Evolutionary conservation across 2,329 filamentous ascomycete species (phyloP), one percentile per base, ranked within the genome.

Genomic region (Ascochyta koolunga): DNA sequence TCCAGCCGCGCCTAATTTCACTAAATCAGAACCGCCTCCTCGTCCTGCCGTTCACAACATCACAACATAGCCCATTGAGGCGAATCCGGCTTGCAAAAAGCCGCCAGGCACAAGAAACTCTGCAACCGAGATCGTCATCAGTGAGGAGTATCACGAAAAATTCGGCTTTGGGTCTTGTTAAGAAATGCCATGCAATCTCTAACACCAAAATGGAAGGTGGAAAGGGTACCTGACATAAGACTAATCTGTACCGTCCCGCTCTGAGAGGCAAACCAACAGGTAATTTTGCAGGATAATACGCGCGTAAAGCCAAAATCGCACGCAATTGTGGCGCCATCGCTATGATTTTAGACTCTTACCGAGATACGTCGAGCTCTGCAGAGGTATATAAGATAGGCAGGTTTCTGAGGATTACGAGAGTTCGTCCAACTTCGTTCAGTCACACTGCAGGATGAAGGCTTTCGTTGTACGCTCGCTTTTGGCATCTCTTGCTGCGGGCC

Each of bases 181-280:
- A 58, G 46, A 43, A 52, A 49, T 49, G 47, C 47, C 51, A 58
- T 51, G 56, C 40, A 55, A 49, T 19, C 16, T 24, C 47, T 59
- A 40, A 32, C 35, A 42, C 51, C 19, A 40, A 49, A 52, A 16
- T 19, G 40, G 52, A 52, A 59, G 51, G 44, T 58, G 22, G 18
- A 9, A 24, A 39, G 15, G 41, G 43, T 37, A 48, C 43, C 32
- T 42, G 31, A 36, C 50, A 54, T 54, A 37, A 45, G 42, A 8
- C 32, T 38, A 18, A 4, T 25, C 22, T 5, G 29, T 37, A 50
- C 16, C 32, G 25, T 51, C 11, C n/a, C 39, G 38, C 16, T 29
- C 13, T 2, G 15, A 35, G 8, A 51, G n/a, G 29, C 33, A 29
- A 31, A 22, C 35, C 11, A 46, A 16, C 29, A 39, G 27, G 16